Evolutionary conservation across 2,329 filamentous ascomycete genomes (phyloP), one percentile per base, ranked within the genome.

Genomic region (Ambrosiella beaveri): DNA sequence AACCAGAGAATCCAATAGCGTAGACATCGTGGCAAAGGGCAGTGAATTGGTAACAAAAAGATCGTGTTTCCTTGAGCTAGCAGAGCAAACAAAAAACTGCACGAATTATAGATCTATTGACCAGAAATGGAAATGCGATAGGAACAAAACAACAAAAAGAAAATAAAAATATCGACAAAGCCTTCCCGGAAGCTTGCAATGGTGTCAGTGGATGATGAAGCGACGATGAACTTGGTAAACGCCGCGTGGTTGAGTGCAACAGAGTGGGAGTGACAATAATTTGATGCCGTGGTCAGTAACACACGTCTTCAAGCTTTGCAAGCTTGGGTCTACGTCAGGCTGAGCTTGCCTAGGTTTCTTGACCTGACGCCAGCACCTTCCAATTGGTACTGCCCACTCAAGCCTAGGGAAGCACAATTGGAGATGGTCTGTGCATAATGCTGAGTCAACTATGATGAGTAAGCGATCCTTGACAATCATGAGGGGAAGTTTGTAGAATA

Each of bases 21-120:
- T 97, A 39, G 52, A 87, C 93, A 97, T 98, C 61, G 66, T 75
- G 68, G 59, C 4, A 51, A 7, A 11, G 11, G 47, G 13, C 3
- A 11, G 27, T 35, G 17, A 9, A 19, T 11, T 35, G 47, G 35
- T 51, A 19, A 27, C 15, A 6, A n/a, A 41, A n/a, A 41, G 39
- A 41, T n/a, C n/a, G 47, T 35, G 27, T 51, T 51, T 51, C 35
- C 47, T 4, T 11, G 17, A 27, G 17, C 12, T 35, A 19, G 9
- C 13, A 9, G 47, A 49, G 47, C 47, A 51, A 51, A 51, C 47
- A 36, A 9, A 12, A 13, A 27, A n/a, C 17, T 19, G 15, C 12
- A 17, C 15, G 13, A 17, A 50, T 27, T 27, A 27, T 5, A 4
- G 27, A 27, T 27, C 27, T 27, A 27, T 27, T 27, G 27, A 27